These are phyloP conservation scores for Neospermospora avenae DNA, from an alignment of 2,329 filamentous ascomycete species.

Conservation along the genomic window DNA sequence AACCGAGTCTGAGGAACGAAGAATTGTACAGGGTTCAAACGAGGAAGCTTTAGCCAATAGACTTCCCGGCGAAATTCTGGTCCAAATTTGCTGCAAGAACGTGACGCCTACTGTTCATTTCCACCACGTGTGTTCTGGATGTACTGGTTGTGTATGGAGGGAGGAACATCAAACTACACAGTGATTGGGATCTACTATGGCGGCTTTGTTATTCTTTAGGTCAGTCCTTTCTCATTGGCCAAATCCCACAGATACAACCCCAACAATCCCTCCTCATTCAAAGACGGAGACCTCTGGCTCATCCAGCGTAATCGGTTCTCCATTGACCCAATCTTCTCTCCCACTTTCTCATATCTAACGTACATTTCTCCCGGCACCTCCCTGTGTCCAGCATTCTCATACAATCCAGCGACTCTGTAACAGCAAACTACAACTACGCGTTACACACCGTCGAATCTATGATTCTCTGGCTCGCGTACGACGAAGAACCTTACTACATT, in stretches of 20 bases:
- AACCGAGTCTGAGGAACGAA: constrained; percentile 13
- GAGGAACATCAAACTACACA: constrained; percentile 21
- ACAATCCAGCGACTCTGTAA: constrained; percentile 19
- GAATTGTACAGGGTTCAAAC: not conserved
- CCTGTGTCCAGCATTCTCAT: constrained; percentile 19
- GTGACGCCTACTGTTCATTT: not conserved
- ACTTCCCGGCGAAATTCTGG: constrained; percentile 5
- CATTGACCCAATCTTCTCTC: constrained; percentile 20
- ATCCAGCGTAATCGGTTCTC: constrained; percentile 18
- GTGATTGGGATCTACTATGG: constrained; percentile 17
- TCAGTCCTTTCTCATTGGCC: not conserved
- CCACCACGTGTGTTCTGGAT: constrained; percentile 1
- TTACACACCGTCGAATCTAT: constrained; percentile 20
- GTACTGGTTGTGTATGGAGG: constrained; percentile 16
- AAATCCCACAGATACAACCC: constrained; percentile 14
- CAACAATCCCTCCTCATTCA: not conserved
- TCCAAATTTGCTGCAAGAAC: not conserved
- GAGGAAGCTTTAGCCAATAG: constrained; percentile 8
- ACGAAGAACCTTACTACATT: too few species aligned
- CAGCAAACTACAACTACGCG: constrained; percentile 22
- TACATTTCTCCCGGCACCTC: constrained; percentile 20
- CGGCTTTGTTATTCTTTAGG: constrained; percentile 4
- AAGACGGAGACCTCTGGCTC: constrained; percentile 19
- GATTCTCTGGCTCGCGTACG: constrained; percentile 18
- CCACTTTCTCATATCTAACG: constrained; percentile 7